Conservation (phyloP, 2,329 filamentous ascomycete genomes). For the Fusarium begoniae region DNA sequence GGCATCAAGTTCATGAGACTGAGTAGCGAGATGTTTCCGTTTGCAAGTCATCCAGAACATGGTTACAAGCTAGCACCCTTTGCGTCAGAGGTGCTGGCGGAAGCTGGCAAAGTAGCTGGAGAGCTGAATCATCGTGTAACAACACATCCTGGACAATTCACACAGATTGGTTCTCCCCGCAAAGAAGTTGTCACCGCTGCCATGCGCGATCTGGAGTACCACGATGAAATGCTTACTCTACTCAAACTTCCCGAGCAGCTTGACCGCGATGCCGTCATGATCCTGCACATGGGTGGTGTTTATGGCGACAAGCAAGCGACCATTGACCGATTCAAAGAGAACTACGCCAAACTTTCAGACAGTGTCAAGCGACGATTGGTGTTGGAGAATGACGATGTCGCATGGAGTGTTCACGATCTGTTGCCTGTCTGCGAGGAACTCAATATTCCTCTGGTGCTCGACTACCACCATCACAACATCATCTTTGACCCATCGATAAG, state of each 20-base stretch:
- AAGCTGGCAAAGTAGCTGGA: slow-evolving; percentile 79
- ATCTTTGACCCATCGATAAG: slow-evolving; percentile 79
- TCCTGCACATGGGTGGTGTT: slow-evolving; percentile 89
- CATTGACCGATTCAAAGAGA: slow-evolving; percentile 78
- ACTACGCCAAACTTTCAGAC: slow-evolving; percentile 73
- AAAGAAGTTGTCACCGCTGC: slow-evolving; percentile 79
- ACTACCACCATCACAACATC: slow-evolving; percentile 97
- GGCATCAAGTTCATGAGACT: slow-evolving; percentile 92
- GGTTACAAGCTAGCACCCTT: slow-evolving; percentile 88
- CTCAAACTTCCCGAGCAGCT: slow-evolving; percentile 80
- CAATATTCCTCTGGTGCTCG: slow-evolving; percentile 91
- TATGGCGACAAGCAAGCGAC: slow-evolving; percentile 89
- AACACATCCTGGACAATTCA: slow-evolving; percentile 92
- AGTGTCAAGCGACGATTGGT: slow-evolving; percentile 84
- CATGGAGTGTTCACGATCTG: slow-evolving; percentile 91
- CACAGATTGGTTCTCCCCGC: slow-evolving; percentile 86
- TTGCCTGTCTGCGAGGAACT: slow-evolving; percentile 91
- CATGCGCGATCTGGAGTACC: slow-evolving; percentile 85
- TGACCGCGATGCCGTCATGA: slow-evolving; percentile 90
- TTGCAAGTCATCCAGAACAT: slow-evolving; percentile 87
- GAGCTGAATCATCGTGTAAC: slow-evolving; percentile 86
- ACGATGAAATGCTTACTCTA: slow-evolving; percentile 83
- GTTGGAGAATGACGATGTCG: slow-evolving; percentile 93
- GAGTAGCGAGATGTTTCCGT: slow-evolving; percentile 97
- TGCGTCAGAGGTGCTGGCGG: slow-evolving; percentile 78